Evolutionary conservation across 768 basidiomycete genomes (phyloP).

Genomic region (Hirschioporus abietinus): DNA sequence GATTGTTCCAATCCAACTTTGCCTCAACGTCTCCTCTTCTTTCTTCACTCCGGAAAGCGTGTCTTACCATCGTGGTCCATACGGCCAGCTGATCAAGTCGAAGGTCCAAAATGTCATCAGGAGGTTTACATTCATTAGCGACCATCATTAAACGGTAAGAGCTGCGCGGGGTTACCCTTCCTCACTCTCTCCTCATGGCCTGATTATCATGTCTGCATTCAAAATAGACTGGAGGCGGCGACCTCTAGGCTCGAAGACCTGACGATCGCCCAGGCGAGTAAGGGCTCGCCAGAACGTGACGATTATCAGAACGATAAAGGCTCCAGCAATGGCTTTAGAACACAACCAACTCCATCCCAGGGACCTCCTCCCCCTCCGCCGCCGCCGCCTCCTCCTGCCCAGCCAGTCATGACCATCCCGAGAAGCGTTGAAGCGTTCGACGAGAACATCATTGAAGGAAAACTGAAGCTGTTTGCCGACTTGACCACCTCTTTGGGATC

Average conservation of each 20-base stretch:
- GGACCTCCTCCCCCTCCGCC: slow-evolving; percentile 27
- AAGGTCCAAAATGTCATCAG: slow-evolving; percentile 30
- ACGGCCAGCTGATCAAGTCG: neutral
- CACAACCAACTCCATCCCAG: slow-evolving; percentile 22
- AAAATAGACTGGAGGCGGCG: slow-evolving; percentile 78
- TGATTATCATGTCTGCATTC: slow-evolving; percentile 2
- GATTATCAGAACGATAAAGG: slow-evolving; percentile 18
- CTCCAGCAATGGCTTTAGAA: slow-evolving; percentile 13
- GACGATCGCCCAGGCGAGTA: slow-evolving; percentile 40
- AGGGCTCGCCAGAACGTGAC: slow-evolving; percentile 18
- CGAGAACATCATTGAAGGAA: slow-evolving; percentile 64
- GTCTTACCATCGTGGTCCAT: neutral
- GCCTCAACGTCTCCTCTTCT: neutral
- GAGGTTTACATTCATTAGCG: slow-evolving; percentile 66
- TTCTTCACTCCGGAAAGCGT: neutral
- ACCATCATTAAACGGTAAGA: slow-evolving; percentile 79
- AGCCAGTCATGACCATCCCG: slow-evolving; percentile 39
- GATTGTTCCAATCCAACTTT: too few species aligned
- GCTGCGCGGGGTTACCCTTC: slow-evolving; percentile 12
- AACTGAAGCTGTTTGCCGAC: slow-evolving; percentile 68
- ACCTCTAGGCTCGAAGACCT: slow-evolving; percentile 93
- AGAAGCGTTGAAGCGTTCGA: slow-evolving; percentile 68
- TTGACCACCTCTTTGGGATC: slow-evolving; percentile 68
- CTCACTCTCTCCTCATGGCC: slow-evolving; percentile 2
- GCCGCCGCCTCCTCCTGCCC: slow-evolving; percentile 32